Percentiles rank a stretch among this genome's conserved stretches.
Conservation (phyloP, 768 basidiomycete genomes). For the Crucibulum laeve region DNA sequence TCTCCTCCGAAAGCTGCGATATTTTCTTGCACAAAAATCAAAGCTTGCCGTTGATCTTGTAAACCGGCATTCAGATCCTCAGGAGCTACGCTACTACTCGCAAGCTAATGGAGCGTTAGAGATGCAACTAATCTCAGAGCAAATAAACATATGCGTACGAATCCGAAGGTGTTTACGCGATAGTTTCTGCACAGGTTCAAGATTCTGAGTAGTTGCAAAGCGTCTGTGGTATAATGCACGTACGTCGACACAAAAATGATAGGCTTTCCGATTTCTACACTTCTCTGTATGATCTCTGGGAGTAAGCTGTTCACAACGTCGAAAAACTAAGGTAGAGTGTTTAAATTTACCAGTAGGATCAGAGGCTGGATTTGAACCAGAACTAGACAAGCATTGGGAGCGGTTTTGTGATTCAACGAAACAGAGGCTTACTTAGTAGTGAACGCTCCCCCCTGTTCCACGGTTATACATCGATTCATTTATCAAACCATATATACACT, state of each 20-base stretch:
- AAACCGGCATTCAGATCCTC: constrained; percentile 57
- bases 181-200: constrained; percentile 37
- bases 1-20: constrained; percentile 65
- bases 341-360: constrained; percentile 42
- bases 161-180: constrained; percentile 55
- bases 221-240: background rate
- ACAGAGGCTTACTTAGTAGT: constrained; percentile 29
- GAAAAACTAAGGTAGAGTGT: background rate
- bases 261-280: constrained; percentile 40
- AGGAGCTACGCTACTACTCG: constrained; percentile 38
- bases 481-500: constrained; percentile 3
- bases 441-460: constrained; percentile 48
- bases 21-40: constrained; percentile 62
- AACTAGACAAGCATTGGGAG: constrained; percentile 22
- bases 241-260: constrained; percentile 56
- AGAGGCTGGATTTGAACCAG: constrained; percentile 34
- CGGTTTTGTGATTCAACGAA: background rate
- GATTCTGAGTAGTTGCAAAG: background rate
- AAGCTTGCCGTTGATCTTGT: constrained; percentile 53
- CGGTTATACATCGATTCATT: background rate
- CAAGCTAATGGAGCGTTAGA: constrained; percentile 25
- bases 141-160: constrained; percentile 26
- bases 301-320: background rate
- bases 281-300: constrained; percentile 44
- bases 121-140: background rate